These are phyloP conservation scores for Xylaria venustula DNA, from an alignment of 495 filamentous ascomycete species.

Conservation along the genomic window DNA sequence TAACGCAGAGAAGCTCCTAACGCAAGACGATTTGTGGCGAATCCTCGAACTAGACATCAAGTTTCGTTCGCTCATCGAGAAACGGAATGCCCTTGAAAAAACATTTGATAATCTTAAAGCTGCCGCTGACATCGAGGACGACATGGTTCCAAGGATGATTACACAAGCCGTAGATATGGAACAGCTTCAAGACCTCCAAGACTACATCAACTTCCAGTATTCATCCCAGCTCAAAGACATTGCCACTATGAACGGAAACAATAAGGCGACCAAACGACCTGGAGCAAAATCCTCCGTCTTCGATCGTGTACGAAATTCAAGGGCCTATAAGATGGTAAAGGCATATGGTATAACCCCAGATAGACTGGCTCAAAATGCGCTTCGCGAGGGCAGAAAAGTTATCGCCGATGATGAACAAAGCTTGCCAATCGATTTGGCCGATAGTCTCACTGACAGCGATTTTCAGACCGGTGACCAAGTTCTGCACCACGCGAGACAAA, in stretches of 20 bases:
- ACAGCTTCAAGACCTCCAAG: conserved; percentile 92
- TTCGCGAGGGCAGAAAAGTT: conserved; percentile 71
- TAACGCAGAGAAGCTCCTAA: conserved; percentile 82
- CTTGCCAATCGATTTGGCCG: conserved; percentile 82
- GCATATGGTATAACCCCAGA: conserved; percentile 90
- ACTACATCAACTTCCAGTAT: conserved; percentile 96
- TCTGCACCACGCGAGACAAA: conserved; percentile 71
- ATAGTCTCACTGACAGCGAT: conserved; percentile 65
- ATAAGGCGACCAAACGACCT: conserved; percentile 64
- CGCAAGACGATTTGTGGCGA: conserved; percentile 90
- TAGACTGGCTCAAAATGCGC: conserved; percentile 78
- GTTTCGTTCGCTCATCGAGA: conserved; percentile 85
- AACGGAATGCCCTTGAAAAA: conserved; percentile 76
- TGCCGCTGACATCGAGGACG: conserved; percentile 52
- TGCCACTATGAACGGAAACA: conserved; percentile 56
- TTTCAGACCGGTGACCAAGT: conserved; percentile 76
- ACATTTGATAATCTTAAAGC: conserved; percentile 70
- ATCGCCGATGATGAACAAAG: conserved; percentile 78
- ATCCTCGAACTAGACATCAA: conserved; percentile 93
- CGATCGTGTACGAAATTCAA: conserved; percentile 77
- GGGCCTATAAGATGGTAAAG: conserved; percentile 76
- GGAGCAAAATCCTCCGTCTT: conserved; percentile 72
- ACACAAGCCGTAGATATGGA: conserved; percentile 76
- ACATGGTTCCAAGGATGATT: conserved; percentile 76
- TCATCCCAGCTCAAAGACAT: conserved; percentile 77